Conservation (phyloP, 805 yeast genomes). For the Nakazawaea peltata region DNA sequence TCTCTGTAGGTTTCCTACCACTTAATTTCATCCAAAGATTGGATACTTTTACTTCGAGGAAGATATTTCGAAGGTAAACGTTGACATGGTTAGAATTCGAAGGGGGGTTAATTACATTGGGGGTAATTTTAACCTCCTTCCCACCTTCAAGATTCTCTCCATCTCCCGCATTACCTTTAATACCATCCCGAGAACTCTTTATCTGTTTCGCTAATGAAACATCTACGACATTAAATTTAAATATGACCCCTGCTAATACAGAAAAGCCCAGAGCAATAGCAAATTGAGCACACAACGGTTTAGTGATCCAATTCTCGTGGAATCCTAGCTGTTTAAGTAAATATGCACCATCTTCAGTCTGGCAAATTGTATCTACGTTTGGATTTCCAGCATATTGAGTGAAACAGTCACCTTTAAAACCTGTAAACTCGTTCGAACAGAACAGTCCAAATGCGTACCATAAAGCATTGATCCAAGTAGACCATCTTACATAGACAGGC, state of each 20-base stretch:
- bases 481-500: conserved; percentile 87
- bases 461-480: conserved; percentile 63
- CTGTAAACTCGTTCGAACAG: conserved; percentile 56
- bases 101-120: neutral
- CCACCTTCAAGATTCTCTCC: neutral
- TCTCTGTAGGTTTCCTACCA: conserved; percentile 4
- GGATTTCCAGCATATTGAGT: conserved; percentile 24
- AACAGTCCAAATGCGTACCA: conserved; percentile 77
- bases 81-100: conserved; percentile 8
- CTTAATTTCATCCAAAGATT: neutral
- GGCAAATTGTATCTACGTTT: conserved; percentile 27
- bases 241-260: conserved; percentile 29
- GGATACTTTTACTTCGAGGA: conserved; percentile 15
- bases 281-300: conserved; percentile 45
- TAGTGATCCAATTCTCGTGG: conserved; percentile 46
- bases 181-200: neutral
- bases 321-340: conserved; percentile 53
- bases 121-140: neutral
- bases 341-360: conserved; percentile 45
- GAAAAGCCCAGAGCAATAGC: conserved; percentile 48
- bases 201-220: conserved; percentile 30
- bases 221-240: conserved; percentile 37
- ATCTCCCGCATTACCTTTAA: neutral
- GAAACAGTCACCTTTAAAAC: conserved; percentile 50
- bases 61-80: conserved; percentile 14